These are phyloP conservation scores for Nemophila menziesii DNA, from an alignment of 257 asterid genomes.

Conservation along the genomic window DNA sequence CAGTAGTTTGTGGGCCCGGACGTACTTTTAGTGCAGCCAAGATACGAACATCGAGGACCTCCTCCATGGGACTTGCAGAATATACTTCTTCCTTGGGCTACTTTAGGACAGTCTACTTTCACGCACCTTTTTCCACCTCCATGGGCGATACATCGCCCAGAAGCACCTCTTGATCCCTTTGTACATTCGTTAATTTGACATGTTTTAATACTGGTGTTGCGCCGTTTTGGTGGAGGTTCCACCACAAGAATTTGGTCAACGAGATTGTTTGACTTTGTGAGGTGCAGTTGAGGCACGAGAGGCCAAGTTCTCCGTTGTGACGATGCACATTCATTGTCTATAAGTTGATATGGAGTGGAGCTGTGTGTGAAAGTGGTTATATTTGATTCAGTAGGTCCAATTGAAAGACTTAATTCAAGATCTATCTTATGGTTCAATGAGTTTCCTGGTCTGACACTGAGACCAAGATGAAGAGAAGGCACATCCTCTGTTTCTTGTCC, in stretches of 20 bases:
- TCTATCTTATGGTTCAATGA: slow-evolving; percentile 26
- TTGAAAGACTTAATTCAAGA: slow-evolving; percentile 49
- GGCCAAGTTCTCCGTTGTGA: slow-evolving; percentile 41
- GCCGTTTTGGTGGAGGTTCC: slow-evolving; percentile 15
- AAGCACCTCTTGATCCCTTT: slow-evolving; percentile 61
- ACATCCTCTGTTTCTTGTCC: slow-evolving; percentile 37
- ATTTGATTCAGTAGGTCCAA: slow-evolving; percentile 40
- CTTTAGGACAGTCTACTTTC: slow-evolving; percentile 46
- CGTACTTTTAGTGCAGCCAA: slow-evolving; percentile 62
- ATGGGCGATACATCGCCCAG: slow-evolving; percentile 58
- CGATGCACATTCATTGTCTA: slow-evolving; percentile 60
- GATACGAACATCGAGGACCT: slow-evolving; percentile 40
- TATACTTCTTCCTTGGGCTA: slow-evolving; percentile 52
- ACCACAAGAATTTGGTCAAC: slow-evolving; percentile 9
- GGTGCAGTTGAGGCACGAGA: slow-evolving; percentile 26
- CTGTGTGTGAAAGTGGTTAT: slow-evolving; percentile 26
- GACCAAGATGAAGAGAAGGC: slow-evolving; percentile 32
- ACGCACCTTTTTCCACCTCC: slow-evolving; percentile 67
- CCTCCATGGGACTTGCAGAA: slow-evolving; percentile 62
- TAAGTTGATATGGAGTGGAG: slow-evolving; percentile 17
- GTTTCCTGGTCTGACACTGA: slow-evolving; percentile 32
- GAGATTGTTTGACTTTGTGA: slow-evolving; percentile 7
- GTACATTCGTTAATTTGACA: slow-evolving; percentile 43
- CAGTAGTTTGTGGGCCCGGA: slow-evolving; percentile 56
- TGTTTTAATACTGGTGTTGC: slow-evolving; percentile 22